Evolutionary conservation across 768 basidiomycete species (phyloP), one percentile per base, ranked within the genome.

Genomic region (Russula griseocarnosa): DNA sequence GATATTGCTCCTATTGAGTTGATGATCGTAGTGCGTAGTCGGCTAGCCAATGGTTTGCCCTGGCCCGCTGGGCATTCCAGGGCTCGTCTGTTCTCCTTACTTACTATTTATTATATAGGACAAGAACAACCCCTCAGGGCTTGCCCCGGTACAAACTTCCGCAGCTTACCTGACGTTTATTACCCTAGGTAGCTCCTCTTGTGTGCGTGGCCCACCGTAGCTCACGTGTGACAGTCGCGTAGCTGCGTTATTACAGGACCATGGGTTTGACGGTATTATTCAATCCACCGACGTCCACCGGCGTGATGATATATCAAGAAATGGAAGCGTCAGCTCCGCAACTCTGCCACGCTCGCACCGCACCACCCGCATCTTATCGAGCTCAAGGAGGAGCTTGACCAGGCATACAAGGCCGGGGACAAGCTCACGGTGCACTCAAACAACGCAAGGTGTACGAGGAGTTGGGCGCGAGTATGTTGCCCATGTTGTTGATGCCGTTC

Each of bases 241-340:
- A 16, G 66, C 66, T 16, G 40, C 59, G 3, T 46, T 51, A 24
- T 49, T 67, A 49, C 58, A 58, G 30, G 65, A 61, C 7, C 20
- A 40, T 24, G 66, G 66, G 2, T 61, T 66, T 34, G 66, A 67
- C 16, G 66, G 66, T 42, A n/a, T 66, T n/a, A 55, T 66, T 18
- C 58, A 66, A 53, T 66, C 64, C 24, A 1, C 60, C 18, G 66
- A 60, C 24, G 55, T 34, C 30, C 50, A 26, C 18, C 58, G 57
- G 28, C 66, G 64, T 20, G 54, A 56, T 40, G 14, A n/a, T 32
- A 9, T 40, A 13, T 18, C 36, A 46, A 24, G 50, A 22, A 40
- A 55, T 38, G 61, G 63, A 64, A 52, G 22, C 63, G 54, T 16
- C n/a, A n/a, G n/a, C n/a, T n/a, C n/a, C n/a, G n/a, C n/a, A n/a